These are phyloP conservation scores for Tardiomyces digboiensis DNA, from an alignment of 1,139 yeast genomes.

Conservation along the genomic window DNA sequence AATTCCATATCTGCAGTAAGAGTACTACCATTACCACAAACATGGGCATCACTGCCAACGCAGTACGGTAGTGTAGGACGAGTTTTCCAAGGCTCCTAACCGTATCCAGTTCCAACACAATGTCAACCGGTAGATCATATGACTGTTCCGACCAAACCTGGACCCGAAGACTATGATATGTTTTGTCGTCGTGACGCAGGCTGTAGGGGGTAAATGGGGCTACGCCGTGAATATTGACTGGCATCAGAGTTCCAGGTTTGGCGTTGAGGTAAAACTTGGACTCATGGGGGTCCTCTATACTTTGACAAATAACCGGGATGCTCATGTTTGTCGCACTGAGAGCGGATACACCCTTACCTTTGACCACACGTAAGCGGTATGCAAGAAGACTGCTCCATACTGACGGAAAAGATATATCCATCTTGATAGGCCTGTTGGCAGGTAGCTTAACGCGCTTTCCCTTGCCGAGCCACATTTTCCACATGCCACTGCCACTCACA, in stretches of 20 bases:
- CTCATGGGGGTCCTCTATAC: slow-evolving; percentile 57
- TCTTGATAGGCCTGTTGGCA: slow-evolving; percentile 35
- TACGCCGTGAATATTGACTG: slow-evolving; percentile 54
- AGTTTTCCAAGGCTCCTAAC: slow-evolving; percentile 26
- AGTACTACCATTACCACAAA: slow-evolving; percentile 18
- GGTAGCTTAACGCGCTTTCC: slow-evolving; percentile 27
- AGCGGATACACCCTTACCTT: slow-evolving; percentile 6
- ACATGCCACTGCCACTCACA: neutral
- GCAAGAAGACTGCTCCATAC: slow-evolving; percentile 58
- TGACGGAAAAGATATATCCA: slow-evolving; percentile 41
- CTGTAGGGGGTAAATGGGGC: slow-evolving; percentile 67
- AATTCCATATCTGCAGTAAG: slow-evolving; percentile 19
- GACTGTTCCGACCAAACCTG: slow-evolving; percentile 28
- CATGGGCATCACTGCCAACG: slow-evolving; percentile 24
- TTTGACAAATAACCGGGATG: slow-evolving; percentile 61
- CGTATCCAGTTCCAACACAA: slow-evolving; percentile 26
- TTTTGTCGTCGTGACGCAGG: neutral
- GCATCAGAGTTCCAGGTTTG: slow-evolving; percentile 25
- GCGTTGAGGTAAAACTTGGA: slow-evolving; percentile 64
- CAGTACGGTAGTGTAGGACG: slow-evolving; percentile 26
- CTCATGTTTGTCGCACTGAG: neutral
- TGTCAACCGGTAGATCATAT: slow-evolving; percentile 9
- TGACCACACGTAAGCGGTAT: slow-evolving; percentile 32
- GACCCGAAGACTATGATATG: slow-evolving; percentile 6
- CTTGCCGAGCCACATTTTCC: slow-evolving; percentile 12